Percentiles rank a stretch among this genome's conserved stretches.
Evolutionary conservation across 2,329 filamentous ascomycete species (phyloP).

Genomic region (Monilinia vaccinii-corymbosi): DNA sequence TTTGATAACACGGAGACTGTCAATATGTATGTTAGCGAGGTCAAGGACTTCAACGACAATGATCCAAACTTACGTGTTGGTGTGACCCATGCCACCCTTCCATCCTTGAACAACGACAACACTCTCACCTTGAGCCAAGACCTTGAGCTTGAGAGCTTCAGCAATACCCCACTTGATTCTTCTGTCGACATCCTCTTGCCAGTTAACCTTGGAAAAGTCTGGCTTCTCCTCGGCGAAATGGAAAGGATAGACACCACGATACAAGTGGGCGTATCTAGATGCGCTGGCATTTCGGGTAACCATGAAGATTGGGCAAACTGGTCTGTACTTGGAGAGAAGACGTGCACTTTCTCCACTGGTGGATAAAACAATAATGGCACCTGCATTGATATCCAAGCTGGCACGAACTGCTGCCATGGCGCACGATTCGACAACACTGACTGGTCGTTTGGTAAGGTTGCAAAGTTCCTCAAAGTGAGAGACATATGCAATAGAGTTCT

Average conservation of each 20-base stretch:
- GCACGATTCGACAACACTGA: slow-evolving; percentile 84
- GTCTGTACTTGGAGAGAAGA: slow-evolving; percentile 95
- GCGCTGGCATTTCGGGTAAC: slow-evolving; percentile 80
- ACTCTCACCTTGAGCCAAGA: slow-evolving; percentile 62
- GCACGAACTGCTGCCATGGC: slow-evolving; percentile 95
- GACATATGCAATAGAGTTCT: slow-evolving; percentile 95
- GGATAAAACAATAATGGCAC: slow-evolving; percentile 90
- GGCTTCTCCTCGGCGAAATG: slow-evolving; percentile 88
- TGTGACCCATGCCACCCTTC: slow-evolving; percentile 87
- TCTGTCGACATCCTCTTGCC: slow-evolving; percentile 98
- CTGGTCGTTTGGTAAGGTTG: slow-evolving; percentile 71
- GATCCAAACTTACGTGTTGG: slow-evolving; percentile 51
- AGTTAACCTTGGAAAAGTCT: slow-evolving; percentile 85
- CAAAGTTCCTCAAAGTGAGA: slow-evolving; percentile 94
- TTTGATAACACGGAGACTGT: slow-evolving; percentile 29
- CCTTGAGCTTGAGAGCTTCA: slow-evolving; percentile 74
- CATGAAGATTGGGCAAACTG: slow-evolving; percentile 99
- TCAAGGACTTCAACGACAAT: neutral
- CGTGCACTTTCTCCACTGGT: slow-evolving; percentile 93
- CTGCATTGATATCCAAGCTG: slow-evolving; percentile 91
- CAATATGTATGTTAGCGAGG: slow-evolving; percentile 4
- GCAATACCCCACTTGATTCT: slow-evolving; percentile 95
- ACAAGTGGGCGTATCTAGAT: slow-evolving; percentile 85
- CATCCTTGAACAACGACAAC: slow-evolving; percentile 83
- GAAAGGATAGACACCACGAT: slow-evolving; percentile 98